phyloP scores from a whole-genome alignment of 116 monocot species.

The Papilionanthe hybrid region DNA sequence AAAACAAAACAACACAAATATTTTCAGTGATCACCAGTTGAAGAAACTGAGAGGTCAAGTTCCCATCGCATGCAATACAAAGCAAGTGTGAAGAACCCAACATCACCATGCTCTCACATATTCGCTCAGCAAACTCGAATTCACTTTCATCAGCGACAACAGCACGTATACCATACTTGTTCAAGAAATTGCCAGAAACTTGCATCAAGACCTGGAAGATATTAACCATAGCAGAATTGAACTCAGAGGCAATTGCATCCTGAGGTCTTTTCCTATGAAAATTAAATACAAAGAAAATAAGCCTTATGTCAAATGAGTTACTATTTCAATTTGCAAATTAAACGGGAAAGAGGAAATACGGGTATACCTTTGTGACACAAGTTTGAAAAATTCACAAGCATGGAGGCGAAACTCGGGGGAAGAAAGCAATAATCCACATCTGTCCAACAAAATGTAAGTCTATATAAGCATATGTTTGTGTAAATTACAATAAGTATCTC shows the following conservation, averaged over 20 bases:
- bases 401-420: constrained; percentile 87
- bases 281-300: constrained; percentile 14
- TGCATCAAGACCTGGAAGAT: constrained; percentile 79
- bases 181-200: constrained; percentile 60
- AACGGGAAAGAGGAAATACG: neutral
- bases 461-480: neutral
- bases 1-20: neutral
- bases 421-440: constrained; percentile 87
- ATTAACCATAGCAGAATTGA: constrained; percentile 68
- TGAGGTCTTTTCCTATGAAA: constrained; percentile 71
- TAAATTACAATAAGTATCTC: constrained; percentile 2
- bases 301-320: neutral
- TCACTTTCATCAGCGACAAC: constrained; percentile 69
- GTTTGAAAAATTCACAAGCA: constrained; percentile 93
- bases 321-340: neutral
- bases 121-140: constrained; percentile 66
- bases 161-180: constrained; percentile 38
- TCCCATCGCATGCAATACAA: constrained; percentile 47
- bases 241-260: constrained; percentile 61
- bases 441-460: constrained; percentile 27
- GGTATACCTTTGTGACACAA: constrained; percentile 76
- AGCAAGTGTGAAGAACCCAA: constrained; percentile 76
- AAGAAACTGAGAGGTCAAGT: constrained; percentile 48
- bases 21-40: constrained; percentile 52
- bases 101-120: constrained; percentile 83